Evolutionary conservation across 1,139 yeast genomes (phyloP).

Genomic region (Meyerozyma sp.): DNA sequence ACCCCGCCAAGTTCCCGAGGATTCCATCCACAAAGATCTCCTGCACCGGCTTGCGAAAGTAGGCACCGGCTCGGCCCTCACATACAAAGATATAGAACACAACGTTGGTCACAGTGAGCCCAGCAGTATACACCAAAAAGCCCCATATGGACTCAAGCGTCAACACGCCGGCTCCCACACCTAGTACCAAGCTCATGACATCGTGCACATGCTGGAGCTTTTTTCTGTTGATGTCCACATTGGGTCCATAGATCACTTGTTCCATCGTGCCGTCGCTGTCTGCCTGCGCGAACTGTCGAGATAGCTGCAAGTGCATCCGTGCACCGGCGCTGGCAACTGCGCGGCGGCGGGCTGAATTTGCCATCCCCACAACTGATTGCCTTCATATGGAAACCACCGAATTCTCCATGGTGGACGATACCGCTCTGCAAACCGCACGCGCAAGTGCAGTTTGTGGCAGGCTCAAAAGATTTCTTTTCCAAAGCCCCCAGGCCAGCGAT

Average conservation of each 20-base stretch:
- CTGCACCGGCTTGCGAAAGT: conserved; percentile 48
- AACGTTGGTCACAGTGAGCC: conserved; percentile 40
- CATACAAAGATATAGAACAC: conserved; percentile 40
- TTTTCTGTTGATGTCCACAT: conserved; percentile 8
- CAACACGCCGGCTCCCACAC: conserved; percentile 68
- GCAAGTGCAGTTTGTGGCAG: not conserved
- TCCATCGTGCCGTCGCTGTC: not conserved
- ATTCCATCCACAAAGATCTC: conserved; percentile 55
- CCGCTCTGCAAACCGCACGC: not conserved
- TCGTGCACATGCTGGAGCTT: conserved; percentile 53
- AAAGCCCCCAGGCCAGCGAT: conserved; percentile 26
- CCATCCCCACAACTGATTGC: not conserved
- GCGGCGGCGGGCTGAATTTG: not conserved
- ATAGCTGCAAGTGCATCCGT: not conserved
- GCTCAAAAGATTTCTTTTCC: conserved; percentile 25
- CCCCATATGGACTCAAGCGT: conserved; percentile 65
- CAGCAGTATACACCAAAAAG: conserved; percentile 49
- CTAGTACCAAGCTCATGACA: conserved; percentile 59
- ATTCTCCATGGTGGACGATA: not conserved
- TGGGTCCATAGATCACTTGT: conserved; percentile 2
- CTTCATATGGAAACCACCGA: not conserved
- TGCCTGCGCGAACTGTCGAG: not conserved
- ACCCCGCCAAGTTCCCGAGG: conserved; percentile 60
- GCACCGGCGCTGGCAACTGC: not conserved
- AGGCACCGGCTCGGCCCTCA: conserved; percentile 37